Percentiles rank a stretch among this genome's conserved stretches.
Conservation (phyloP, 148 eudicot species). For the Amaranthus hypochondriacus region DNA sequence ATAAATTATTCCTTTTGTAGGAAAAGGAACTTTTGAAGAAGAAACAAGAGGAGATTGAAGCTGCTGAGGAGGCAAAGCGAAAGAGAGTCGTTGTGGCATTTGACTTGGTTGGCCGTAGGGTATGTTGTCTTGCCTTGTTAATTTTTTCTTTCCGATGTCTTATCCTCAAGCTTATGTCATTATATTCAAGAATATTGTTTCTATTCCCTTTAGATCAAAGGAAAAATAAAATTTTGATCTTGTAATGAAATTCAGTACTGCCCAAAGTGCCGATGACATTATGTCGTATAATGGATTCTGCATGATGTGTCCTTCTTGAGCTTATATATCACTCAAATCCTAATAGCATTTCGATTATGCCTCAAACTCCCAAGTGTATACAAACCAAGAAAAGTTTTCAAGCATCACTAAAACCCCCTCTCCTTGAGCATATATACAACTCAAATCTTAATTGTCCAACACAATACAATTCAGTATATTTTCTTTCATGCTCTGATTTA, state of each 20-base stretch:
- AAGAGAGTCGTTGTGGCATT: conserved; percentile 87
- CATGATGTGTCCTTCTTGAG: neutral
- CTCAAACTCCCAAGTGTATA: no score
- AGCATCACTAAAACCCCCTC: no score
- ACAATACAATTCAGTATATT: no score
- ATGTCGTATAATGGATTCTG: neutral
- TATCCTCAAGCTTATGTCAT: neutral
- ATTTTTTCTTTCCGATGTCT: conserved; percentile 1
- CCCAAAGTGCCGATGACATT: neutral
- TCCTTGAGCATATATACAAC: no score
- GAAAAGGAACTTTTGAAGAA: conserved; percentile 86
- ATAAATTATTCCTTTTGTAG: conserved; percentile 31
- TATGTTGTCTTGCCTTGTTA: conserved; percentile 25
- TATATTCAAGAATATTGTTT: neutral
- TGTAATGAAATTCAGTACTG: neutral
- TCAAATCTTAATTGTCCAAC: no score
- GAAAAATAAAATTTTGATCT: neutral
- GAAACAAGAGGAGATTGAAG: conserved; percentile 81
- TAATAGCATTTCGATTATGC: no score
- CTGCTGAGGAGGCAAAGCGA: conserved; percentile 70
- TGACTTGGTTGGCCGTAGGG: conserved; percentile 98
- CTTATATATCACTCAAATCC: neutral
- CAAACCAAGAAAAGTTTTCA: no score
- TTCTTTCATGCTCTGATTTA: no score
- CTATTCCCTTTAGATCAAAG: neutral